These are phyloP conservation scores for Knoxia roxburghii DNA, from an alignment of 257 asterid species.

Conservation along the genomic window DNA sequence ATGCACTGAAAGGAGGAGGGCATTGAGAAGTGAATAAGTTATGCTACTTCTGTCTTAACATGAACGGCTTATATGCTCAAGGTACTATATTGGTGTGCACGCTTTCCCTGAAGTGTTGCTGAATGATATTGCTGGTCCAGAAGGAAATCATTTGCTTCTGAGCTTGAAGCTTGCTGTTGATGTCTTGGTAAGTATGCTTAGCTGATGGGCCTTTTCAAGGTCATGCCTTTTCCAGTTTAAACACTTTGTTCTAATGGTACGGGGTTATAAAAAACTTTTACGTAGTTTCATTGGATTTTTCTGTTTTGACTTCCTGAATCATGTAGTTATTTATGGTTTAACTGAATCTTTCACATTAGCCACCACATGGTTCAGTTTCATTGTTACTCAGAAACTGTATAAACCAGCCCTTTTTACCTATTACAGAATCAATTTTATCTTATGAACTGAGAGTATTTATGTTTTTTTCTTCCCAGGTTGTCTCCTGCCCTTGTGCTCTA, in stretches of 20 bases:
- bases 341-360: not conserved
- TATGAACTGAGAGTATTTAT: not conserved
- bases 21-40: not conserved
- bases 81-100: slow-evolving; percentile 78
- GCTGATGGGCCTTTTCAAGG: slow-evolving; percentile 13
- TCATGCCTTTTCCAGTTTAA: slow-evolving; percentile 4
- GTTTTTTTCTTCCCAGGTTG: slow-evolving; percentile 52
- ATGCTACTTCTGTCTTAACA: slow-evolving; percentile 13
- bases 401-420: not conserved
- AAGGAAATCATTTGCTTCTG: slow-evolving; percentile 81
- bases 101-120: slow-evolving; percentile 86
- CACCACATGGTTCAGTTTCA: not conserved
- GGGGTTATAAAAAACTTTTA: not conserved
- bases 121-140: slow-evolving; percentile 97
- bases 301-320: not conserved
- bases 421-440: not conserved
- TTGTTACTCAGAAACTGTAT: not conserved
- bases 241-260: slow-evolving; percentile 8
- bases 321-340: not conserved
- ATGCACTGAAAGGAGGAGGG: not conserved
- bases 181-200: slow-evolving; percentile 71
- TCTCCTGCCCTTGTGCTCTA: slow-evolving; percentile 97
- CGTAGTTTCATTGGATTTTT: not conserved
- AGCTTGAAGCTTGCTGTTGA: slow-evolving; percentile 97
- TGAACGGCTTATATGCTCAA: slow-evolving; percentile 21